Conservation (phyloP, 2,329 filamentous ascomycete genomes). For the Leptographium galeiforme region DNA sequence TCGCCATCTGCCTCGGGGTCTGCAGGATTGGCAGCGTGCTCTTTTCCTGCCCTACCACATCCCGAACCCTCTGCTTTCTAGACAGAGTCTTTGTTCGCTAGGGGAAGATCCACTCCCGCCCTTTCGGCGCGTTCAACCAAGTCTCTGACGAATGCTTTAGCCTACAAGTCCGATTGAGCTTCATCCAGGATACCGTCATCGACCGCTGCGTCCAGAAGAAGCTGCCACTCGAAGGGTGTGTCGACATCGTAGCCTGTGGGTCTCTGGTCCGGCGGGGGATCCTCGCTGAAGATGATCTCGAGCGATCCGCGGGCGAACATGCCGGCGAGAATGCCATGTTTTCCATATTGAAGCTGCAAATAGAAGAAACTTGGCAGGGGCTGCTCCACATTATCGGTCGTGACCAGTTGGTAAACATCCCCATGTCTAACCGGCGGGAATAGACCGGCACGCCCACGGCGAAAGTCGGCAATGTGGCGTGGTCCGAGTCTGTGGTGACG, state of each 20-base stretch:
- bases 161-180: not conserved
- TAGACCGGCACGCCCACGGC: not conserved
- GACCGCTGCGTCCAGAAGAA: not conserved
- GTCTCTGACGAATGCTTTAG: not conserved
- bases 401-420: not conserved
- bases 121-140: not conserved
- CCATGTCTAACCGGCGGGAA: not conserved
- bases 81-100: too few relatives aligned
- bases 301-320: not conserved
- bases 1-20: too few relatives aligned
- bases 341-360: not conserved
- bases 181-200: not conserved
- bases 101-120: too few relatives aligned
- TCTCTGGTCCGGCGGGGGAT: not conserved
- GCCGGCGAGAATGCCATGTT: not conserved
- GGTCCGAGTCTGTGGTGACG: not conserved
- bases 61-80: too few relatives aligned
- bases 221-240: not conserved
- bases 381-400: not conserved
- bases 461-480: slow-evolving; percentile 1
- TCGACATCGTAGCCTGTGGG: not conserved
- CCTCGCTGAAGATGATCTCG: not conserved
- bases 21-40: too few relatives aligned
- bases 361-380: not conserved
- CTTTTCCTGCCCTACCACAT: too few relatives aligned